Base-by-base conservation (phyloP, 2,329 filamentous ascomycete genomes). In the Ophiocordyceps robertsii region DNA sequence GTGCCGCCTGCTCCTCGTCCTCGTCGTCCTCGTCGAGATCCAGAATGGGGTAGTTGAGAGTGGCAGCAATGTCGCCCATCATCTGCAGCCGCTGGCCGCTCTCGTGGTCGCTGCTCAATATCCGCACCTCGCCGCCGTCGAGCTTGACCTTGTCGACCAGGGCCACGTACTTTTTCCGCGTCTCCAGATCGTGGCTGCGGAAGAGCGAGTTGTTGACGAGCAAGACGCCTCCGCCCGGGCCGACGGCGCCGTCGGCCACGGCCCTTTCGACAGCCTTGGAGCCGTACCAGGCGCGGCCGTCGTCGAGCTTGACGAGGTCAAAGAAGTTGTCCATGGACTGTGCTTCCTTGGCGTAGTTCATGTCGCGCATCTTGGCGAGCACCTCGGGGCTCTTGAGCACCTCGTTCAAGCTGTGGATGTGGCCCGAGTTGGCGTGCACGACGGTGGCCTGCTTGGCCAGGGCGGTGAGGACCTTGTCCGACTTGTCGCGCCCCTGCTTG, bases 101-200 rank as follows among this genome's bases (percentile, higher is more conserved):
- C 66, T 95, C 90, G 60, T 96, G 90, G 55, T 93, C 83, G 53
- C 84, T 89, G 60, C 90, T 96, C 27, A 96, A 64, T n/a, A 96
- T 77, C 42, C 85, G 72, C 1, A 87, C 85, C 50, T 95, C 88
- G 2, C 90, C 92, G 6, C 90, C 92, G 49, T 87, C 81, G 3
- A 80, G 80, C 49, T 80, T 78, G n/a, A 96, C 90, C 47, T 80
- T 81, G 59, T 96, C 90, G 4, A 96, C 89, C 38, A 96, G 69
- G 9, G 67, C 68, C 1, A 96, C 90, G 70, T 89, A 96, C 48
- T 80, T 75, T 57, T 81, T 84, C 51, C 92, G 72, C 45, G 79
- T 81, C 1, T 69, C 73, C 6, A 95, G 73, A 44, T 93, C 80
- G 53, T 90, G 76, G 49, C 83, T 88, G 39, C 92, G 73, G 61